Percentiles rank a stretch among this genome's conserved stretches.
Evolutionary conservation across 441 rosid species (phyloP).

Genomic region (California macrophylla): DNA sequence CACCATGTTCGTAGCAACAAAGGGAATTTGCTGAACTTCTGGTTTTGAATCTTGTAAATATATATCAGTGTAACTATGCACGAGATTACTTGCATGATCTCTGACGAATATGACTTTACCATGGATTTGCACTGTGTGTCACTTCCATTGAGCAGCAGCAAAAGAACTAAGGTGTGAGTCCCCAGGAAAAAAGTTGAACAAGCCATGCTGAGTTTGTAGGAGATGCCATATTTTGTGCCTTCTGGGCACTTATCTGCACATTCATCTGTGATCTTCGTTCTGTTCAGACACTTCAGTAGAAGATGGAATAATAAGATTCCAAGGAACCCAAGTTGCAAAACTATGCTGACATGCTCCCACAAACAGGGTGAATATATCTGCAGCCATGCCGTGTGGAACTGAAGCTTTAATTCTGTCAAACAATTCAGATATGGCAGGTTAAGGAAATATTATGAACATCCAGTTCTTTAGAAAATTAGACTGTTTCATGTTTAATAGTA

Average conservation of each 20-base stretch:
- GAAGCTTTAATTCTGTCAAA: constrained; percentile 30
- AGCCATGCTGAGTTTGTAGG: constrained; percentile 37
- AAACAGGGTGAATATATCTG: constrained; percentile 39
- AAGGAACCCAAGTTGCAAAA: constrained; percentile 39
- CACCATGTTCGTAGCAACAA: constrained; percentile 81
- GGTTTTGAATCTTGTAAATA: constrained; percentile 28
- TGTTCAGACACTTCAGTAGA: constrained; percentile 21
- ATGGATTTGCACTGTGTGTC: constrained; percentile 33
- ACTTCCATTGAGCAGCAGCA: constrained; percentile 33
- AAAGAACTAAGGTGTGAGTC: constrained; percentile 38
- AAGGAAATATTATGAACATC: background rate
- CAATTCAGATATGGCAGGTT: constrained; percentile 11
- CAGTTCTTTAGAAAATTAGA: too few species aligned
- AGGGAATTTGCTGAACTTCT: constrained; percentile 38
- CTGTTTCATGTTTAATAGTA: too few species aligned
- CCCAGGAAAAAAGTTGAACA: constrained; percentile 40
- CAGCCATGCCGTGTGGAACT: constrained; percentile 28
- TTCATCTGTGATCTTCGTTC: constrained; percentile 21
- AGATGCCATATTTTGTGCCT: constrained; percentile 28
- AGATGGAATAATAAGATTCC: constrained; percentile 33
- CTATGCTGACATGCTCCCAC: constrained; percentile 45
- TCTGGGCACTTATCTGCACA: constrained; percentile 21
- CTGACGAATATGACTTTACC: constrained; percentile 36
- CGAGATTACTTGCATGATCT: constrained; percentile 42
- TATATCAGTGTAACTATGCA: constrained; percentile 38